phyloP scores from a whole-genome alignment of 768 basidiomycete species.

The Russula sp. region DNA sequence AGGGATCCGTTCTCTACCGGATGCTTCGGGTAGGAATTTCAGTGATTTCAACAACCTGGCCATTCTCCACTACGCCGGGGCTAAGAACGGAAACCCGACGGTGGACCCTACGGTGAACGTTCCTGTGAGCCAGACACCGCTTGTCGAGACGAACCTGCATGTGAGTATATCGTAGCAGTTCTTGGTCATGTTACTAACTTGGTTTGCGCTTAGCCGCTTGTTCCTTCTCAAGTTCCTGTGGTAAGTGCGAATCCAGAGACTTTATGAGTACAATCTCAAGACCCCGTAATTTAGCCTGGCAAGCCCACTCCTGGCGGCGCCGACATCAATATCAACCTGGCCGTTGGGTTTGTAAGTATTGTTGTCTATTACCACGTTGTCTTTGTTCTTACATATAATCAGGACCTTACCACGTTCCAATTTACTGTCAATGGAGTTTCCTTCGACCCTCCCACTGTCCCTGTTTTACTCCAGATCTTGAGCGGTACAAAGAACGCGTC shows the following conservation, averaged over 20 bases:
- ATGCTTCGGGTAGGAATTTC: neutral
- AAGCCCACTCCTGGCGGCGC: conserved; percentile 8
- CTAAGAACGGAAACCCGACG: conserved; percentile 8
- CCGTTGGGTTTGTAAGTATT: conserved; percentile 18
- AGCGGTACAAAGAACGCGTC: conserved; percentile 6
- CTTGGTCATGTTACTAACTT: neutral
- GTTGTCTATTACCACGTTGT: conserved; percentile 2
- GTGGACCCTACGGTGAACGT: neutral
- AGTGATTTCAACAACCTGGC: neutral
- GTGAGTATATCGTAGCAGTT: neutral
- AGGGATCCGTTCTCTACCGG: conserved; percentile 17
- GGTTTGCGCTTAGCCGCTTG: neutral
- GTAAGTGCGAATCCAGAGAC: neutral
- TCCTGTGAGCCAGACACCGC: neutral
- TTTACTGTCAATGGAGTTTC: neutral
- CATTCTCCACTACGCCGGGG: conserved; percentile 20
- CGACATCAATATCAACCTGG: conserved; percentile 13
- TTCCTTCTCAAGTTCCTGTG: neutral
- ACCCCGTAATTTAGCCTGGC: conserved; percentile 5
- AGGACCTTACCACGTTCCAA: neutral
- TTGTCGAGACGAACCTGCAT: conserved; percentile 16
- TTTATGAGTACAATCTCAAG: neutral
- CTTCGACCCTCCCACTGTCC: conserved; percentile 2
- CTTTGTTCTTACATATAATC: neutral
- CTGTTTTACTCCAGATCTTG: conserved; percentile 14